A percentile compares a stretch with the other conserved stretches of the same genome.
These are phyloP conservation scores for Parathielavia appendiculata DNA, from an alignment of 495 filamentous ascomycete genomes.

Conservation along the genomic window DNA sequence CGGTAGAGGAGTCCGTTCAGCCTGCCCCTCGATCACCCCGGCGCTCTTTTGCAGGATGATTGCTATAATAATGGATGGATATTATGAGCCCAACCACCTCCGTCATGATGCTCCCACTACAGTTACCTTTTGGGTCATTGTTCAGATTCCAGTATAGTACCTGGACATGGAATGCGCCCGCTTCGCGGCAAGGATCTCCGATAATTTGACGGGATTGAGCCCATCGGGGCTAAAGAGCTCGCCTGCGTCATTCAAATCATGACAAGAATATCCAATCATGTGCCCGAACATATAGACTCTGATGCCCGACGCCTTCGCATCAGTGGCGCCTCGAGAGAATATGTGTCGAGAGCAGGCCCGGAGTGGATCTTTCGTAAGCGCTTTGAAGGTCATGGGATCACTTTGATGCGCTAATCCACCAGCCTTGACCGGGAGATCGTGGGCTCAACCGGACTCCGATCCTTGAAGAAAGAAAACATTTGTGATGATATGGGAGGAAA, in stretches of 20 bases:
- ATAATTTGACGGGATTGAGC: background rate
- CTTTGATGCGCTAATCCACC: constrained; percentile 24
- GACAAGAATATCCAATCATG: background rate
- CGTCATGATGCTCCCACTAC: too few species aligned
- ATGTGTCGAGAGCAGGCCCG: constrained; percentile 13
- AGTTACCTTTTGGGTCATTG: too few species aligned
- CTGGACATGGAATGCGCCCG: background rate
- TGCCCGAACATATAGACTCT: constrained; percentile 1
- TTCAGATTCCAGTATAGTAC: too few species aligned
- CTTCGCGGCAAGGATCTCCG: background rate
- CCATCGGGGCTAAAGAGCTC: background rate
- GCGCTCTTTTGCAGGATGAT: too few species aligned
- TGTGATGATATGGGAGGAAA: constrained; percentile 19
- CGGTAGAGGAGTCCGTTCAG: too few species aligned
- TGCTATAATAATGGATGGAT: too few species aligned
- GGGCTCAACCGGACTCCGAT: constrained; percentile 17
- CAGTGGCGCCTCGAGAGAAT: background rate
- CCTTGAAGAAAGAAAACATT: constrained; percentile 12
- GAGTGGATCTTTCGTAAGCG: constrained; percentile 21
- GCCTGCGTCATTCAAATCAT: constrained; percentile 9
- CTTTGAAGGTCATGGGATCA: constrained; percentile 32
- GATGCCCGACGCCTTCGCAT: constrained; percentile 17
- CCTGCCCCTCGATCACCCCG: too few species aligned
- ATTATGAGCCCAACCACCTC: too few species aligned
- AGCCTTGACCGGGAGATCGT: constrained; percentile 22